A percentile compares a stretch with the other conserved stretches of the same genome.
Conservation (phyloP, 179 eudicot genomes). For the Vitellaria paradoxa region DNA sequence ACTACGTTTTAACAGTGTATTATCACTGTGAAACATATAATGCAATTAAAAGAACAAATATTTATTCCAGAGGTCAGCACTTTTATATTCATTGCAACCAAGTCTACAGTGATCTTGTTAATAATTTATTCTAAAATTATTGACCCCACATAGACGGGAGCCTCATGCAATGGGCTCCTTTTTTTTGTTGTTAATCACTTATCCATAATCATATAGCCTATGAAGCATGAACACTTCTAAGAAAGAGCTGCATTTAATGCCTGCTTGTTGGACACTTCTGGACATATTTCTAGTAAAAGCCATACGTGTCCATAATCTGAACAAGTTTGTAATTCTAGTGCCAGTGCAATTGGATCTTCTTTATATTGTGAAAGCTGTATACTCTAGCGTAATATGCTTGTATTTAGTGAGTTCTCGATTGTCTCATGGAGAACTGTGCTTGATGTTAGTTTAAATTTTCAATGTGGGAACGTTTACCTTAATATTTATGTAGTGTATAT, state of each 20-base stretch:
- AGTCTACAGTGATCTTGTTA: background rate
- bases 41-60: background rate
- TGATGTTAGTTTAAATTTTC: background rate
- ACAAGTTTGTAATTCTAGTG: no score
- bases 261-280: no score
- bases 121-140: no score
- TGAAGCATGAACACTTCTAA: no score
- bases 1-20: background rate
- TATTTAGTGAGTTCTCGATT: background rate
- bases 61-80: no score
- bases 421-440: background rate
- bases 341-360: background rate
- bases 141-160: no score
- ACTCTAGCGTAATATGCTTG: background rate
- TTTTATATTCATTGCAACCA: background rate
- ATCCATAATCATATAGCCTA: background rate
- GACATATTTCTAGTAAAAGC: no score
- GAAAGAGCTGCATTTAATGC: no score
- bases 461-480: background rate
- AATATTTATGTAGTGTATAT: background rate
- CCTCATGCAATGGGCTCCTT: no score
- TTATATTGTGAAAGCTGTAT: background rate
- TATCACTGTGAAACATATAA: background rate
- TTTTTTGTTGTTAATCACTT: background rate
- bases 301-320: no score